Percentiles rank a stretch among this genome's conserved stretches.
Evolutionary conservation across 2,329 filamentous ascomycete genomes (phyloP).

Genomic region (Raffaelea arxii): DNA sequence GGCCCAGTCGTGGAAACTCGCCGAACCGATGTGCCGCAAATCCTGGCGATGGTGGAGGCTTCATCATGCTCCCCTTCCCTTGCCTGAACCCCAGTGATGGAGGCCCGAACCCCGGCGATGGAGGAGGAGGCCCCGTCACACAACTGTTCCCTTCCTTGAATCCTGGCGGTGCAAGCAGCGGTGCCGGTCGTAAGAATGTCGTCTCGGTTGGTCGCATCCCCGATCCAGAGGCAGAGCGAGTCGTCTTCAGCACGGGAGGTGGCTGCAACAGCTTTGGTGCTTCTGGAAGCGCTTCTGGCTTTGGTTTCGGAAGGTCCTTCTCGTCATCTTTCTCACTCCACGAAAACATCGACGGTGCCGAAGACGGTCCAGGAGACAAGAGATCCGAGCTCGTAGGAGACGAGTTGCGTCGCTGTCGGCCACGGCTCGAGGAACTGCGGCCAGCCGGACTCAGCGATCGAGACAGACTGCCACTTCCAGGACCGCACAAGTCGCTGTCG

Average conservation of each 20-base stretch:
- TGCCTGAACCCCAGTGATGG: no score
- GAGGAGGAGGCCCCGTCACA: no score
- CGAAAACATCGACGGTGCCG: conserved; percentile 53
- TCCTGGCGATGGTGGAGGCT: conserved; percentile 35
- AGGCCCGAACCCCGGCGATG: no score
- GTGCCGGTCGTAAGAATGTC: no score
- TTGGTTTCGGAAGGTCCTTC: conserved; percentile 27
- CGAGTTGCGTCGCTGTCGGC: conserved; percentile 41
- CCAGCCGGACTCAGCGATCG: conserved; percentile 27
- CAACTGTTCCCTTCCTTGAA: no score
- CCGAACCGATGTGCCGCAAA: conserved; percentile 30
- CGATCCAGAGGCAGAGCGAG: conserved; percentile 14
- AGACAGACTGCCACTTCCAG: conserved; percentile 6
- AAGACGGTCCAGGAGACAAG: conserved; percentile 54
- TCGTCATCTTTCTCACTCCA: conserved; percentile 44
- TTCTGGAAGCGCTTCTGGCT: conserved; percentile 30
- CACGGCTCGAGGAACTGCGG: conserved; percentile 32
- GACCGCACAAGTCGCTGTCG: no score
- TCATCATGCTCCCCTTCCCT: no score
- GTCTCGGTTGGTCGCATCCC: no score
- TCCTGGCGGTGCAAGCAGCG: no score
- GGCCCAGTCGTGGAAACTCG: conserved; percentile 24
- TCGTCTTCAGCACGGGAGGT: background rate
- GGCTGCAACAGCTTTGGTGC: conserved; percentile 7
- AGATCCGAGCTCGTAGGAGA: conserved; percentile 36